These are phyloP conservation scores for Dendryphion nanum DNA, from an alignment of 2,329 filamentous ascomycete species.

Conservation along the genomic window DNA sequence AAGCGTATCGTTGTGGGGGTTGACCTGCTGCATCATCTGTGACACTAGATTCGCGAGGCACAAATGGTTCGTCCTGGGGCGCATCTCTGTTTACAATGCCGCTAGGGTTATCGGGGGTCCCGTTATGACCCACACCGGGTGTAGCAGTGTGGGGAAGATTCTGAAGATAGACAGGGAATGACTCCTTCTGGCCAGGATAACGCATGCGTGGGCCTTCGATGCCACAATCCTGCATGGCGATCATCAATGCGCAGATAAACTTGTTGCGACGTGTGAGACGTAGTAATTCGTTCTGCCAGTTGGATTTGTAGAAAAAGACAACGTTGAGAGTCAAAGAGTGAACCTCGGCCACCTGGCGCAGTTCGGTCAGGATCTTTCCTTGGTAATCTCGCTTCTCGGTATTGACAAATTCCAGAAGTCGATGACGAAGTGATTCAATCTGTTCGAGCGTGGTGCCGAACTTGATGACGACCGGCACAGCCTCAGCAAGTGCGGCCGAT, in stretches of 20 bases:
- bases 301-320: constrained; percentile 96
- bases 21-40: constrained; percentile 15
- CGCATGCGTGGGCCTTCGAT: constrained; percentile 81
- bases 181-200: constrained; percentile 65
- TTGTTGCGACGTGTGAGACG: constrained; percentile 90
- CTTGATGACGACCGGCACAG: constrained; percentile 78
- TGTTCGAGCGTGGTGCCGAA: constrained; percentile 83
- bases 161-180: constrained; percentile 65
- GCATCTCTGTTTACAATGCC: constrained; percentile 34
- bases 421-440: constrained; percentile 76
- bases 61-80: constrained; percentile 43
- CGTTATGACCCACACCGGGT: constrained; percentile 42
- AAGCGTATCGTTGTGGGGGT: constrained; percentile 40
- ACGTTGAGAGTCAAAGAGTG: constrained; percentile 87
- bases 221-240: constrained; percentile 76
- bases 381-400: constrained; percentile 89
- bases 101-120: constrained; percentile 46
- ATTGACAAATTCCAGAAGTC: constrained; percentile 78
- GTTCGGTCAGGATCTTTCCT: constrained; percentile 79
- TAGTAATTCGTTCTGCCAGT: constrained; percentile 91
- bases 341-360: constrained; percentile 76
- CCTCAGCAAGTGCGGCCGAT: constrained; percentile 83
- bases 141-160: constrained; percentile 49
- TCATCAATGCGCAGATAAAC: constrained; percentile 89
- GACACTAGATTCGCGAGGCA: constrained; percentile 28